A percentile compares a stretch with the other conserved stretches of the same genome.
Evolutionary conservation across 495 filamentous ascomycete genomes (phyloP).

Genomic region (Sphaerosporella brunnea): DNA sequence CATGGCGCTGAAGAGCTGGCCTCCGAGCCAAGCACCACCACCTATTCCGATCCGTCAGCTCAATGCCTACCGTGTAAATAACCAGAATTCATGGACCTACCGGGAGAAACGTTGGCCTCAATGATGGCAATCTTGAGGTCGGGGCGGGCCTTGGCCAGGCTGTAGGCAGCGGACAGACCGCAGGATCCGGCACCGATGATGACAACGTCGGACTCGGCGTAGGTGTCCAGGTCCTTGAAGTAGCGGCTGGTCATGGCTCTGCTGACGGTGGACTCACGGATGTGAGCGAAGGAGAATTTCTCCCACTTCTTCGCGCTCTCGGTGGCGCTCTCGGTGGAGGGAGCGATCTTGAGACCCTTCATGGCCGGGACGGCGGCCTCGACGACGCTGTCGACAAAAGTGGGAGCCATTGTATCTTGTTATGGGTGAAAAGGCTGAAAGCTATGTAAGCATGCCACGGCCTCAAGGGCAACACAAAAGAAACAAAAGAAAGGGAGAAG

Average conservation of each 20-base stretch:
- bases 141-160: constrained; percentile 63
- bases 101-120: constrained; percentile 69
- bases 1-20: constrained; percentile 85
- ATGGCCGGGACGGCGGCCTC: constrained; percentile 26
- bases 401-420: constrained; percentile 2
- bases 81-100: too few species aligned
- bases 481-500: background rate
- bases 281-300: constrained; percentile 62
- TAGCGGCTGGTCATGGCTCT: constrained; percentile 85
- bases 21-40: constrained; percentile 82
- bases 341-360: constrained; percentile 29
- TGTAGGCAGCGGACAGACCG: constrained; percentile 68
- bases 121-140: constrained; percentile 85
- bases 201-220: constrained; percentile 81
- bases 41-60: constrained; percentile 27
- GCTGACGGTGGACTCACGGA: constrained; percentile 77
- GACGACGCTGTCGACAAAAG: constrained; percentile 22
- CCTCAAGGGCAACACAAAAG: background rate
- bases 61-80: too few species aligned
- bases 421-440: background rate
- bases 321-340: constrained; percentile 37
- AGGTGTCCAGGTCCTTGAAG: constrained; percentile 72
- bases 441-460: constrained; percentile 1
- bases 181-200: constrained; percentile 80
- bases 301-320: constrained; percentile 54